Conservation (phyloP, 306 rosid genomes). For the Hylodesmum podocarpum region DNA sequence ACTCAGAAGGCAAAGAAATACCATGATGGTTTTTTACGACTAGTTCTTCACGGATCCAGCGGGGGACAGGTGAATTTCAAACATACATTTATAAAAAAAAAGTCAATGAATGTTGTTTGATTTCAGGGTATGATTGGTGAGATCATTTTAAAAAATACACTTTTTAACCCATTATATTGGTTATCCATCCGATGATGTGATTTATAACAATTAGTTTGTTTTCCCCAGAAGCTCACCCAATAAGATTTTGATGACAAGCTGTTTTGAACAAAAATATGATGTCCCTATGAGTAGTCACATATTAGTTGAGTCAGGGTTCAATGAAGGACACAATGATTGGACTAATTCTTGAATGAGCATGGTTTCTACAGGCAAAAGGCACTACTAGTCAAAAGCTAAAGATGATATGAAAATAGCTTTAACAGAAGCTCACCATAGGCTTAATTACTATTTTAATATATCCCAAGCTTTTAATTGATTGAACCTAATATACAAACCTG, state of each 20-base stretch:
- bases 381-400: neutral
- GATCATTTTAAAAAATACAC: neutral
- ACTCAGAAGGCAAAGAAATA: constrained; percentile 85
- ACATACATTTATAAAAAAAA: constrained; percentile 16
- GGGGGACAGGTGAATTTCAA: constrained; percentile 61
- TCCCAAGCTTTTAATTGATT: neutral
- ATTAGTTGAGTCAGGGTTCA: constrained; percentile 16
- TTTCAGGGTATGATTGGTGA: constrained; percentile 17
- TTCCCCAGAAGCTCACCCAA: neutral
- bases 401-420: neutral
- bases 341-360: neutral
- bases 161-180: neutral
- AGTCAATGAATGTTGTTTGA: neutral
- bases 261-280: neutral
- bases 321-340: constrained; percentile 8
- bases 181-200: neutral
- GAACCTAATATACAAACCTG: neutral
- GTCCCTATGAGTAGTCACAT: neutral
- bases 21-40: constrained; percentile 74
- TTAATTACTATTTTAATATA: neutral
- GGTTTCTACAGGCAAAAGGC: neutral
- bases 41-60: constrained; percentile 47
- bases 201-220: neutral
- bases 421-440: neutral
- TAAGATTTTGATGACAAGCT: neutral